phyloP scores from a whole-genome alignment of 768 basidiomycete genomes.

The Agaricus blazei region DNA sequence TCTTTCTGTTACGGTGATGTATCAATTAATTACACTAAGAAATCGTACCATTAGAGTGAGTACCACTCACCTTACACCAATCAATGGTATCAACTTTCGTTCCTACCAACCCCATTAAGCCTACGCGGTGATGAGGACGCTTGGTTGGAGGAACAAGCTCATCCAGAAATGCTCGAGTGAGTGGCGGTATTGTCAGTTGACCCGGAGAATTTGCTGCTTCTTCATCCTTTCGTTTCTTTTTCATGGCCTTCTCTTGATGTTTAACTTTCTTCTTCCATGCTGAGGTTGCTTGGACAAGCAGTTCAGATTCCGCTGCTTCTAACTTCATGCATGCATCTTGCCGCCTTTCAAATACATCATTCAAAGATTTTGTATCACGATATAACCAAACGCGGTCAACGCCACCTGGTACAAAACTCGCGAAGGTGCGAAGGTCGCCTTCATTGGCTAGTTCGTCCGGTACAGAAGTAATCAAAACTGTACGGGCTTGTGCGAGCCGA shows the following conservation, averaged over 20 bases:
- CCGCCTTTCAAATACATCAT: slow-evolving; percentile 37
- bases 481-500: slow-evolving; percentile 56
- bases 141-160: slow-evolving; percentile 45
- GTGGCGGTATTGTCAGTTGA: slow-evolving; percentile 17
- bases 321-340: slow-evolving; percentile 46
- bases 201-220: slow-evolving; percentile 16
- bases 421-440: slow-evolving; percentile 42
- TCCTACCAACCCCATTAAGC: slow-evolving; percentile 47
- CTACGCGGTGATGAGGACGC: slow-evolving; percentile 50
- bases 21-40: neutral
- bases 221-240: slow-evolving; percentile 21
- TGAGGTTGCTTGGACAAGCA: slow-evolving; percentile 37
- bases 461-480: slow-evolving; percentile 62
- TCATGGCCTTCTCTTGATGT: slow-evolving; percentile 26
- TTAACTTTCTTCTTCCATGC: slow-evolving; percentile 36
- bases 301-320: slow-evolving; percentile 48
- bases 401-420: slow-evolving; percentile 65
- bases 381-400: slow-evolving; percentile 67
- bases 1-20: slow-evolving; percentile 32
- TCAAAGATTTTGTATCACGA: slow-evolving; percentile 42
- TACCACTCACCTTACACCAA: slow-evolving; percentile 45
- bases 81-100: slow-evolving; percentile 64
- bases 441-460: slow-evolving; percentile 50
- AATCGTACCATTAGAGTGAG: neutral
- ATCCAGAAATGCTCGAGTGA: slow-evolving; percentile 34